Percentiles rank a stretch among this genome's conserved stretches.
These are phyloP conservation scores for Heliamphora exappendiculata DNA, from an alignment of 148 eudicot species.

Conservation along the genomic window DNA sequence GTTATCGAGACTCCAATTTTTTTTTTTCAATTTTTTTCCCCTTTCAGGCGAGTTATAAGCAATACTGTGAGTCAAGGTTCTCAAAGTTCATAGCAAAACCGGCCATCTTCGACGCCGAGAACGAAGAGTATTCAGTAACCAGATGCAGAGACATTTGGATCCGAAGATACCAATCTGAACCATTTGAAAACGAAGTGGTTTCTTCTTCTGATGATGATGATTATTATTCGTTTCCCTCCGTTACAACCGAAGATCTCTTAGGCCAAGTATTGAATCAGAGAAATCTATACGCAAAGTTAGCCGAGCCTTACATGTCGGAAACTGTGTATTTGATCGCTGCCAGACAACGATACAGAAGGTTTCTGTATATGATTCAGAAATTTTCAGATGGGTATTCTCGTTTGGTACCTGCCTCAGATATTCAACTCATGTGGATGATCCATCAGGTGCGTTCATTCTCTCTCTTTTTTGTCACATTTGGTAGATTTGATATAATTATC, in stretches of 20 bases:
- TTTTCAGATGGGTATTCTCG: conserved; percentile 20
- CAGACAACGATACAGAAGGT: conserved; percentile 43
- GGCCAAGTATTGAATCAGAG: conserved; percentile 41
- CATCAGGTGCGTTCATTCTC: conserved; percentile 41
- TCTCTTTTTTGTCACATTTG: not conserved
- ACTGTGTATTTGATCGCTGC: conserved; percentile 50
- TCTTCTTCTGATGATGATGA: too few species aligned
- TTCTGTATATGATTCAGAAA: conserved; percentile 22
- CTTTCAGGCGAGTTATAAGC: conserved; percentile 56
- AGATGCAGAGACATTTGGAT: conserved; percentile 77
- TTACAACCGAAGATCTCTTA: conserved; percentile 28
- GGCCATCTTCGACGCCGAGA: conserved; percentile 64
- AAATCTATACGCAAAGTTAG: conserved; percentile 32
- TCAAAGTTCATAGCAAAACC: conserved; percentile 76
- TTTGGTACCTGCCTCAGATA: conserved; percentile 52
- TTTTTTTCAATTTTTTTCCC: not conserved
- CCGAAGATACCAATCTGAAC: conserved; percentile 56
- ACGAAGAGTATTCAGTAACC: conserved; percentile 69
- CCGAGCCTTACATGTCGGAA: conserved; percentile 48
- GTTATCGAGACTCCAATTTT: too few species aligned
- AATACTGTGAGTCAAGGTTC: conserved; percentile 64
- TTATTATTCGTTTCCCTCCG: conserved; percentile 8
- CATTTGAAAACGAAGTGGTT: conserved; percentile 61
- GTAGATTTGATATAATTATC: not conserved
- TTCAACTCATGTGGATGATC: conserved; percentile 55